phyloP scores from a whole-genome alignment of 78 protist species.

The Dictyostelium firmibasis region DNA sequence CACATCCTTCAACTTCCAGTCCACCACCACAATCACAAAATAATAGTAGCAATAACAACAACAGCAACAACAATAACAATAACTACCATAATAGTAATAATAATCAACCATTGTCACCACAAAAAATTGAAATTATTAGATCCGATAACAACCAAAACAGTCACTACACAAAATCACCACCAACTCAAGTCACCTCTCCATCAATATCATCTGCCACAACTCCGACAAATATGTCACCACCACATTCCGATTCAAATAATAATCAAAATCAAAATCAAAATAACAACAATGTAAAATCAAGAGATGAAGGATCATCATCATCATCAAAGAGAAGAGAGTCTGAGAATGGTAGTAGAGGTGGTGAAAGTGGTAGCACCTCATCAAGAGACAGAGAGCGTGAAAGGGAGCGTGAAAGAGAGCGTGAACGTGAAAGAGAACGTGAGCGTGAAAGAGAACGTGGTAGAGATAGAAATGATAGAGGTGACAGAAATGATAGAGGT shows the following conservation, averaged over 20 bases:
- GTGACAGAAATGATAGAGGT: neutral
- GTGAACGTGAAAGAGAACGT: conserved; percentile 22
- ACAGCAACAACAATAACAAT: too few species aligned
- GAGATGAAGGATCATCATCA: neutral
- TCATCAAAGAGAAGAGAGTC: neutral
- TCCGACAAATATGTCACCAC: conserved; percentile 24
- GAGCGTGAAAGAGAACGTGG: conserved; percentile 31
- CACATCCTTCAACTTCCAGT: neutral
- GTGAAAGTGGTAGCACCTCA: neutral
- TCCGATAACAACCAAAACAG: neutral
- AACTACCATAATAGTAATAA: neutral
- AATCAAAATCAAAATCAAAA: neutral
- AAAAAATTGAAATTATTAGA: neutral
- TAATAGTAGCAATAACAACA: neutral
- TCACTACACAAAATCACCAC: conserved; percentile 2
- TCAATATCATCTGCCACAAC: conserved; percentile 30
- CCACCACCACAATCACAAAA: neutral
- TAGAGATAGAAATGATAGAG: neutral
- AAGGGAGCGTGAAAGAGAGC: conserved; percentile 23
- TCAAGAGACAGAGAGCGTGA: conserved; percentile 33
- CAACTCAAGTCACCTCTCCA: neutral
- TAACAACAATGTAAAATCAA: neutral
- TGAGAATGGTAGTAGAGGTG: neutral
- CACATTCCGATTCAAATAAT: neutral
- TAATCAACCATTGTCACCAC: conserved; percentile 3